These are phyloP conservation scores for Fusarium phyllophilum DNA, from an alignment of 2,329 filamentous ascomycete species.

Conservation along the genomic window DNA sequence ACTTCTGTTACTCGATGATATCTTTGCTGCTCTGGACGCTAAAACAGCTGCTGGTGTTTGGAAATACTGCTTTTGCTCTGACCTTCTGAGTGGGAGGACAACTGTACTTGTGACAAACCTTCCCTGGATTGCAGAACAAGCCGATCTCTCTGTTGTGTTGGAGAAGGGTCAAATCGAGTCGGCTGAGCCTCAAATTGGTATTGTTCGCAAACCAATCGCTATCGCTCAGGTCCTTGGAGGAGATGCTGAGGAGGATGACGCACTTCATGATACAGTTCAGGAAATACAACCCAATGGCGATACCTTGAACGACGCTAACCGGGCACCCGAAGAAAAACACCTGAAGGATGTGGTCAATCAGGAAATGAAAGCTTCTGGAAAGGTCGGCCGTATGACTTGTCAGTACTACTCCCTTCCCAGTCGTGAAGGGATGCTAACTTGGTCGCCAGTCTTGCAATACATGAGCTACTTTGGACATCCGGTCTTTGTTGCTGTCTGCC, in stretches of 20 bases:
- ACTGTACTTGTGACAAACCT: constrained; percentile 67
- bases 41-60: constrained; percentile 67
- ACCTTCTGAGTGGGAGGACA: constrained; percentile 64
- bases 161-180: constrained; percentile 57
- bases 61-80: constrained; percentile 66
- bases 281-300: constrained; percentile 46
- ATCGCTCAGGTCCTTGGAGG: constrained; percentile 53
- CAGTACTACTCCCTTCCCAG: constrained; percentile 35
- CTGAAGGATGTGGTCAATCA: constrained; percentile 58
- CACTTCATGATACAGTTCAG: constrained; percentile 35
- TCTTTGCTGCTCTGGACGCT: constrained; percentile 68
- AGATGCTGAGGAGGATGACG: constrained; percentile 49
- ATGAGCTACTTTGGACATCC: constrained; percentile 62
- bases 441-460: constrained; percentile 57
- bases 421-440: constrained; percentile 14
- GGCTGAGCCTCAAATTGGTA: constrained; percentile 57
- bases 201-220: constrained; percentile 57
- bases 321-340: constrained; percentile 50
- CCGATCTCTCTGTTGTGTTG: constrained; percentile 58
- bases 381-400: constrained; percentile 57
- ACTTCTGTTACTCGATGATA: constrained; percentile 66
- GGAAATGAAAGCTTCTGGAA: constrained; percentile 59
- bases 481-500: constrained; percentile 52
- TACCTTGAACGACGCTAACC: constrained; percentile 46
- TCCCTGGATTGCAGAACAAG: constrained; percentile 62